These are phyloP conservation scores for Schizosaccharomyces versatilis DNA, from an alignment of 1,139 yeast genomes.

Conservation along the genomic window DNA sequence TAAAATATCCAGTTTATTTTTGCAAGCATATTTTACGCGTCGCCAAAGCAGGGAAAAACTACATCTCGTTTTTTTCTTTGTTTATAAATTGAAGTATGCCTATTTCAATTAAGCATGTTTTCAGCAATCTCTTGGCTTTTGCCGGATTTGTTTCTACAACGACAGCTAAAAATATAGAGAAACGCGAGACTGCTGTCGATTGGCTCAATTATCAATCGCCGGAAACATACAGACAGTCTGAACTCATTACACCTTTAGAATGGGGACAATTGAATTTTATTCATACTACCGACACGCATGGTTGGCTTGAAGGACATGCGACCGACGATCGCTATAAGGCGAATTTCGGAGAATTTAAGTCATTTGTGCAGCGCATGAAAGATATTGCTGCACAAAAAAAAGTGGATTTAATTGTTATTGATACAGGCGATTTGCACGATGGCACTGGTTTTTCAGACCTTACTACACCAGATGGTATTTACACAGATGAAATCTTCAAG, in stretches of 20 bases:
- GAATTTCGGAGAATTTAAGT: slow-evolving; percentile 81
- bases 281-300: slow-evolving; percentile 91
- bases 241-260: not conserved
- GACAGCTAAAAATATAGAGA: no score
- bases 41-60: no score
- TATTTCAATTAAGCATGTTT: no score
- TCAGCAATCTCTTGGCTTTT: no score
- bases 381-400: slow-evolving; percentile 25
- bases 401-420: slow-evolving; percentile 51
- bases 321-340: slow-evolving; percentile 36
- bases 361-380: slow-evolving; percentile 36
- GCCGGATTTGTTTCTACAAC: no score
- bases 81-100: no score
- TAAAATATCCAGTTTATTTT: no score
- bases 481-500: slow-evolving; percentile 3
- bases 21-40: no score
- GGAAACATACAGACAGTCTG: no score
- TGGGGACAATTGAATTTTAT: slow-evolving; percentile 41
- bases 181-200: no score
- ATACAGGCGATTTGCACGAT: slow-evolving; percentile 85
- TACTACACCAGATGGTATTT: slow-evolving; percentile 9
- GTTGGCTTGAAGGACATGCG: slow-evolving; percentile 89
- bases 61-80: no score
- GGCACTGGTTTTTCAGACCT: slow-evolving; percentile 43
- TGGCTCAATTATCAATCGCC: no score